Percentiles rank a stretch among this genome's conserved stretches.
Conservation (phyloP, 148 eudicot genomes). For the Simmondsia chinensis region DNA sequence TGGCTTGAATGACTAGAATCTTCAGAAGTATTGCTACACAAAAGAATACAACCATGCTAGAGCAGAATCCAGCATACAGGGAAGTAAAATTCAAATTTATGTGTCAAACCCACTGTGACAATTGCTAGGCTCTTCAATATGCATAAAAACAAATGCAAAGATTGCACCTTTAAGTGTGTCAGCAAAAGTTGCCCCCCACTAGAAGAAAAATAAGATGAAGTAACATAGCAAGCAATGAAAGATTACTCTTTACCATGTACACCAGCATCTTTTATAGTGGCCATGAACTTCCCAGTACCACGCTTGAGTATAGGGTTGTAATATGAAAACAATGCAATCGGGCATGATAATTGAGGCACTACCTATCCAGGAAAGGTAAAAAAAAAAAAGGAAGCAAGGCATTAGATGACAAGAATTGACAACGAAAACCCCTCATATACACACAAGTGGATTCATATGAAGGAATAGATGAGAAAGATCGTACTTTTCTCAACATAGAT, state of each 20-base stretch:
- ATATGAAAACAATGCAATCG: constrained; percentile 78
- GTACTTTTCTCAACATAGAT: constrained; percentile 67
- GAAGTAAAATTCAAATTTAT: too few relatives aligned
- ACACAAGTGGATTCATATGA: neutral
- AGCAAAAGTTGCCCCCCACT: too few relatives aligned
- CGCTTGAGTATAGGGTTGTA: constrained; percentile 91
- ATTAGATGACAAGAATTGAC: neutral
- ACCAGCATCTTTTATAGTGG: constrained; percentile 66
- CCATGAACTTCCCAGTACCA: constrained; percentile 79
- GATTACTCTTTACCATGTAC: constrained; percentile 56
- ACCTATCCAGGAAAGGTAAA: constrained; percentile 45
- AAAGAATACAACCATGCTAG: too few relatives aligned
- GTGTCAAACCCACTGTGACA: too few relatives aligned
- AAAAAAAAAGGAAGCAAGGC: neutral
- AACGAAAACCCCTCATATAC: neutral
- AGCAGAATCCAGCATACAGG: too few relatives aligned
- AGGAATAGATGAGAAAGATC: neutral
- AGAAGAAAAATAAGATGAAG: too few relatives aligned
- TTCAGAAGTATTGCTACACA: too few relatives aligned
- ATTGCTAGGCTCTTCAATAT: too few relatives aligned
- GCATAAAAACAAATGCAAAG: too few relatives aligned
- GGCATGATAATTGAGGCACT: constrained; percentile 75
- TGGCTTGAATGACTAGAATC: too few relatives aligned
- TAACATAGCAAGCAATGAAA: constrained; percentile 4
- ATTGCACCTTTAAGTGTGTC: too few relatives aligned